These are phyloP conservation scores for Collybia mongolica DNA, from an alignment of 768 basidiomycete genomes.

Conservation along the genomic window DNA sequence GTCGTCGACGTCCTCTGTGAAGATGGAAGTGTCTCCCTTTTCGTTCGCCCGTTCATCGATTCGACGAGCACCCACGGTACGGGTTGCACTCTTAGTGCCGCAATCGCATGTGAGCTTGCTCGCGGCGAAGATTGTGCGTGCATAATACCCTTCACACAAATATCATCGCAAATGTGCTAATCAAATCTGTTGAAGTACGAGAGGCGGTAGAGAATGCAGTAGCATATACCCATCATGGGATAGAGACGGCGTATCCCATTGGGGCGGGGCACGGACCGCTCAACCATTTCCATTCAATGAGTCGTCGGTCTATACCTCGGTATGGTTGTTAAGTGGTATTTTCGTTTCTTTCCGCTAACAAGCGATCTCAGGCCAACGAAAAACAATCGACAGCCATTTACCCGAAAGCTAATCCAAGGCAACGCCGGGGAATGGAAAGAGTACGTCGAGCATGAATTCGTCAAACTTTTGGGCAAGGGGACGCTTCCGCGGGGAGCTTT, in stretches of 20 bases:
- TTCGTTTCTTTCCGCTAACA: not conserved
- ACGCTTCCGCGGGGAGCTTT: constrained; percentile 67
- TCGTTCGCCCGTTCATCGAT: constrained; percentile 59
- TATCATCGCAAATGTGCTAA: not conserved
- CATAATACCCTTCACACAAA: not conserved
- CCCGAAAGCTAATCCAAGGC: constrained; percentile 58
- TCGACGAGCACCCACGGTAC: constrained; percentile 87
- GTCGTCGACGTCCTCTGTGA: constrained; percentile 16
- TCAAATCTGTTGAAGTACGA: constrained; percentile 33
- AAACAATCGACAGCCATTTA: constrained; percentile 67
- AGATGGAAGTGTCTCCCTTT: constrained; percentile 34
- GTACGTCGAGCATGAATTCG: constrained; percentile 86
- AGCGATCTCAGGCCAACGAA: constrained; percentile 46
- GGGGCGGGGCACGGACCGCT: constrained; percentile 83
- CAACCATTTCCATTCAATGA: constrained; percentile 75
- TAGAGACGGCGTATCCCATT: constrained; percentile 63
- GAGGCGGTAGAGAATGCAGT: constrained; percentile 63
- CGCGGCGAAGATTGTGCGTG: constrained; percentile 42
- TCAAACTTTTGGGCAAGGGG: constrained; percentile 70
- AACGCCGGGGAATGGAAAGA: constrained; percentile 59
- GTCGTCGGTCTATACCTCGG: constrained; percentile 49
- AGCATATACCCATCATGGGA: constrained; percentile 73
- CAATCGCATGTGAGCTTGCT: constrained; percentile 68
- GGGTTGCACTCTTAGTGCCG: constrained; percentile 88
- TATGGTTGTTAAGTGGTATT: constrained; percentile 12